Conservation (phyloP, 495 filamentous ascomycete species). For the Pyrenula massariospora region DNA sequence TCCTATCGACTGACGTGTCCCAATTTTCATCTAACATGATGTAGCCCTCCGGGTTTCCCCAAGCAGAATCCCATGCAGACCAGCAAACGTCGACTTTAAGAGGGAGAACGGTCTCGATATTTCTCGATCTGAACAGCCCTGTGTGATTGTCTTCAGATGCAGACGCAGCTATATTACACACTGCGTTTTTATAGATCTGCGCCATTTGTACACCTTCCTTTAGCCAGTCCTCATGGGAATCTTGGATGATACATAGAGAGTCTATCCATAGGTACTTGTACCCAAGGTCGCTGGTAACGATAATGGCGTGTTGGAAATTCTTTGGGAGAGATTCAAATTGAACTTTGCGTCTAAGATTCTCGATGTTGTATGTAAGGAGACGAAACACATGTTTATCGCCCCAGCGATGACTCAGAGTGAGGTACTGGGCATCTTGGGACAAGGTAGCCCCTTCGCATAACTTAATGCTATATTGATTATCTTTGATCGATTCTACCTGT, state of each 20-base stretch:
- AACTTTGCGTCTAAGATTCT: not conserved
- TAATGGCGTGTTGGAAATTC: not conserved
- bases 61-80: not conserved
- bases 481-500: too few relatives aligned
- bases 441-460: too few relatives aligned
- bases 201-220: constrained; percentile 4
- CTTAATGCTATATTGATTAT: too few relatives aligned
- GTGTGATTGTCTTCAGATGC: not conserved
- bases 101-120: not conserved
- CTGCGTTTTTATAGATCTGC: constrained; percentile 4
- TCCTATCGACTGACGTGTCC: not conserved
- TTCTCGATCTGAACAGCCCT: constrained; percentile 1
- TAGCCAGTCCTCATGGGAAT: constrained; percentile 5
- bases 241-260: constrained; percentile 17
- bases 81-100: not conserved
- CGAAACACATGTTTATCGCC: not conserved
- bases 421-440: not conserved
- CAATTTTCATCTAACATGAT: not conserved
- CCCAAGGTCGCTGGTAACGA: not conserved
- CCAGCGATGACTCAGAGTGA: not conserved
- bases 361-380: not conserved
- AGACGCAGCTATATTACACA: constrained; percentile 6
- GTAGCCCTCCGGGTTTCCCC: not conserved
- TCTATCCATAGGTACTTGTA: constrained; percentile 22
- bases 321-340: not conserved